These are phyloP conservation scores for Phylloporus rhodoxanthus DNA, from an alignment of 768 basidiomycete genomes.

Conservation along the genomic window DNA sequence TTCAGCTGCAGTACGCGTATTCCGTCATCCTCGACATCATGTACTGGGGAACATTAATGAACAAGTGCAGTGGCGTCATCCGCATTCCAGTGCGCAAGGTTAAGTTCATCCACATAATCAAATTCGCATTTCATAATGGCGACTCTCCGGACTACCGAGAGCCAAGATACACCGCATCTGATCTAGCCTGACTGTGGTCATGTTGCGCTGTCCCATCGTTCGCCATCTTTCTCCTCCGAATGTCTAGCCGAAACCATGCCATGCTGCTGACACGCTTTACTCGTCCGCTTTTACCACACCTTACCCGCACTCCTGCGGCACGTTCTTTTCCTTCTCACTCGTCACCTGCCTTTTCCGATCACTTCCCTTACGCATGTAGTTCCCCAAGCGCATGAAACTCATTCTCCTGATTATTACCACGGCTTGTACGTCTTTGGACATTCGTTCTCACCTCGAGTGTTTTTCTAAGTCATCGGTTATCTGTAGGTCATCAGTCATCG, in stretches of 20 bases:
- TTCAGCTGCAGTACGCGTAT: slow-evolving; percentile 16
- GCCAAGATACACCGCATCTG: slow-evolving; percentile 19
- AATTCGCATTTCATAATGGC: slow-evolving; percentile 37
- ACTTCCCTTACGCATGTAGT: slow-evolving; percentile 36
- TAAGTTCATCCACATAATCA: slow-evolving; percentile 39
- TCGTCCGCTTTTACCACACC: slow-evolving; percentile 37
- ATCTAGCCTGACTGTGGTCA: slow-evolving; percentile 20
- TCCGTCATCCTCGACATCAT: slow-evolving; percentile 27
- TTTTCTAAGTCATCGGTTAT: slow-evolving; percentile 25
- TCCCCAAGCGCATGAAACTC: slow-evolving; percentile 25
- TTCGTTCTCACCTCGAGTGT: slow-evolving; percentile 26
- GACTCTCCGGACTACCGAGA: slow-evolving; percentile 32
- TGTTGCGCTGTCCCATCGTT: slow-evolving; percentile 30
- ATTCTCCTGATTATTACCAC: slow-evolving; percentile 23
- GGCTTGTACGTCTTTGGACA: slow-evolving; percentile 30
- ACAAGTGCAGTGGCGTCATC: slow-evolving; percentile 28
- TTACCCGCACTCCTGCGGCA: slow-evolving; percentile 62
- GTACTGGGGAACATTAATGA: slow-evolving; percentile 31
- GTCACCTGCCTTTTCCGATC: slow-evolving; percentile 53
- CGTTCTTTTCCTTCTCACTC: slow-evolving; percentile 46
- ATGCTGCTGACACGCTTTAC: slow-evolving; percentile 60
- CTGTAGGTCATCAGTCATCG: slow-evolving; percentile 12
- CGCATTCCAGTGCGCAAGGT: slow-evolving; percentile 30
- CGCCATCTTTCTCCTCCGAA: slow-evolving; percentile 48
- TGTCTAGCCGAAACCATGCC: slow-evolving; percentile 39